These are phyloP conservation scores for Linanthus parryae DNA, from an alignment of 148 eudicot species.

Conservation along the genomic window DNA sequence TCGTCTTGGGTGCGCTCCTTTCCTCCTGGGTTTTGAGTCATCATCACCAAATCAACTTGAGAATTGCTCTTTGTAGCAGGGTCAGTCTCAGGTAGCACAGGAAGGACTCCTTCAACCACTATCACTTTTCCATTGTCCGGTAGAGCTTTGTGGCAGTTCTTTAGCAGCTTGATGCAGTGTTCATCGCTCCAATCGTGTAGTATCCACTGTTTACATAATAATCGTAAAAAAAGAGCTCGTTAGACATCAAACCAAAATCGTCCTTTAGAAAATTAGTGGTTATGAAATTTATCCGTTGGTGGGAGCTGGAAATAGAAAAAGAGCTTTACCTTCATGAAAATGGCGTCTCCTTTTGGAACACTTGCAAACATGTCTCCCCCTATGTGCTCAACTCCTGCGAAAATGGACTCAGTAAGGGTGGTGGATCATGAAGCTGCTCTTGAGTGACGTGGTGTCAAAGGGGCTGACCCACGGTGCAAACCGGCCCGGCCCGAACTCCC, in stretches of 20 bases:
- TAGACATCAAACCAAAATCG: background rate
- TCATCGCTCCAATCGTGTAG: slow-evolving; percentile 46
- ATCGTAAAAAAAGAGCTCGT: background rate
- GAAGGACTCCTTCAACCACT: slow-evolving; percentile 19
- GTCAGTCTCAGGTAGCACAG: slow-evolving; percentile 19
- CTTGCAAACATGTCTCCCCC: slow-evolving; percentile 15
- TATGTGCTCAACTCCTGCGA: slow-evolving; percentile 17
- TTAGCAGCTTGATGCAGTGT: slow-evolving; percentile 32
- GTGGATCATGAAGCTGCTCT: too few species aligned
- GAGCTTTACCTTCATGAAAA: slow-evolving; percentile 21
- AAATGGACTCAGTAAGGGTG: background rate
- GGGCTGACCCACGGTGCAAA: too few species aligned
- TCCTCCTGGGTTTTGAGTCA: slow-evolving; percentile 7
- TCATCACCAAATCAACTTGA: slow-evolving; percentile 2
- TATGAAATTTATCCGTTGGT: background rate
- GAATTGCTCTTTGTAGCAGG: slow-evolving; percentile 7
- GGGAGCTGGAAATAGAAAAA: too few species aligned
- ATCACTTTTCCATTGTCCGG: slow-evolving; percentile 34
- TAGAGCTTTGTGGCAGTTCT: slow-evolving; percentile 29
- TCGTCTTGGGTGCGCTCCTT: slow-evolving; percentile 1
- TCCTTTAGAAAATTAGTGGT: background rate
- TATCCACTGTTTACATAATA: slow-evolving; percentile 24
- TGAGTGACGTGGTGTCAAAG: too few species aligned
- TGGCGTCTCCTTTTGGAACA: slow-evolving; percentile 23
- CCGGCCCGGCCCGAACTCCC: too few species aligned